Base-by-base conservation (phyloP, 1,284 basidiomycete genomes). In the Xanthoconium separans region DNA sequence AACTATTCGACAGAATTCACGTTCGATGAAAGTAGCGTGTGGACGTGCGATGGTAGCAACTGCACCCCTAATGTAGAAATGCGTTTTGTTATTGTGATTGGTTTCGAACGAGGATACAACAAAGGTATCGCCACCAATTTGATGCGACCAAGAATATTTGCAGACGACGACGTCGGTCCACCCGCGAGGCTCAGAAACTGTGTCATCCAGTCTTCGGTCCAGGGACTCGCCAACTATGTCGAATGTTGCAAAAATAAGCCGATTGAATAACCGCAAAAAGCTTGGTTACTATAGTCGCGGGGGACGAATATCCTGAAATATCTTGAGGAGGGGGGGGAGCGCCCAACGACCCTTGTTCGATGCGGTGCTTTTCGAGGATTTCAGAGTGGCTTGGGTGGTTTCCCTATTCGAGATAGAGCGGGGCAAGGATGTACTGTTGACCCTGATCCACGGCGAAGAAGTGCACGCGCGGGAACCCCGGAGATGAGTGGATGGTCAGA, bases 361-460 rank as follows among this genome's bases (percentile, higher is more conserved):
- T 50, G 31, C 65, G 66, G 68, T 62, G 58, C 62, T 70, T 71
- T 69, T 71, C 57, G 66, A 68, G 46, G 37, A 65, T 56, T 60
- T 53, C 15, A 44, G 43, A 33, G 48, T 54, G 55, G 54, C 49
- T 50, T 50, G 47, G 24, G 49, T n/a, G 16, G 12, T 49, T 61
- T 44, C n/a, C 65, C 54, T 43, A 50, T 54, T 53, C n/a, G n/a
- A 36, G 58, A 18, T 44, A 12, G 52, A 36, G 34, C 34, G 34
- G 34, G 33, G 33, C 24, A 24, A 24, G 62, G 67, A 50, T 49
- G 30, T 54, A 58, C 44, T 50, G 49, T 50, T 61, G 59, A 69
- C 54, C 65, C 69, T 66, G 66, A 70, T 61, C 68, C 66, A 69
- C 60, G 62, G 64, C 47, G 53, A 68, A 56, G 56, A 54, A 63